A percentile compares a stretch with the other conserved stretches of the same genome.
Evolutionary conservation across 345 rosid species (phyloP).

Genomic region (Mallotus nudiflorus): DNA sequence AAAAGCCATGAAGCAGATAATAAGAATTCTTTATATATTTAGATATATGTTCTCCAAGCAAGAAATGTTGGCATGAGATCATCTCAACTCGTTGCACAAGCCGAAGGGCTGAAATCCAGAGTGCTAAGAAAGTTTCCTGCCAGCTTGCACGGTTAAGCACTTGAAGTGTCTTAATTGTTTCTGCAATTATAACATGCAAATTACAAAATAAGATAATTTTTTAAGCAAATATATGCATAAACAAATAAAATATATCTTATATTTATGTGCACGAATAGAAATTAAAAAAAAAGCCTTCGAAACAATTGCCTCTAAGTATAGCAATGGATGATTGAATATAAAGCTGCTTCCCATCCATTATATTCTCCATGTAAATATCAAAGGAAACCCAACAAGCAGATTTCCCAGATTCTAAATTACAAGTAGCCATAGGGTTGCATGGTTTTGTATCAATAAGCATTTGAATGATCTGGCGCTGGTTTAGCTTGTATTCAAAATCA

Average conservation of each 20-base stretch:
- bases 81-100: constrained; percentile 68
- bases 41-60: background rate
- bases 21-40: background rate
- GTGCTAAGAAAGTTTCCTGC: constrained; percentile 71
- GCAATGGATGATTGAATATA: constrained; percentile 42
- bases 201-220: constrained; percentile 1
- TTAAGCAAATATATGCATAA: background rate
- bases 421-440: constrained; percentile 33
- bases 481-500: constrained; percentile 39
- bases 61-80: constrained; percentile 6
- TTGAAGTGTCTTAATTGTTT: constrained; percentile 43
- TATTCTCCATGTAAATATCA: constrained; percentile 60
- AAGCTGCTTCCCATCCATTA: constrained; percentile 62
- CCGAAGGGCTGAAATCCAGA: constrained; percentile 73
- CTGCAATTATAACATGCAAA: constrained; percentile 40
- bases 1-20: constrained; percentile 11
- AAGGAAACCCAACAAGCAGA: constrained; percentile 58
- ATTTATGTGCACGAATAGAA: background rate
- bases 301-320: constrained; percentile 43
- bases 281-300: background rate
- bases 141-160: constrained; percentile 60
- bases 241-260: background rate
- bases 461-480: constrained; percentile 32
- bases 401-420: constrained; percentile 34
- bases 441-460: constrained; percentile 39